These are phyloP conservation scores for Colletotrichum sp. DNA, from an alignment of 2,329 filamentous ascomycete species.

Conservation along the genomic window DNA sequence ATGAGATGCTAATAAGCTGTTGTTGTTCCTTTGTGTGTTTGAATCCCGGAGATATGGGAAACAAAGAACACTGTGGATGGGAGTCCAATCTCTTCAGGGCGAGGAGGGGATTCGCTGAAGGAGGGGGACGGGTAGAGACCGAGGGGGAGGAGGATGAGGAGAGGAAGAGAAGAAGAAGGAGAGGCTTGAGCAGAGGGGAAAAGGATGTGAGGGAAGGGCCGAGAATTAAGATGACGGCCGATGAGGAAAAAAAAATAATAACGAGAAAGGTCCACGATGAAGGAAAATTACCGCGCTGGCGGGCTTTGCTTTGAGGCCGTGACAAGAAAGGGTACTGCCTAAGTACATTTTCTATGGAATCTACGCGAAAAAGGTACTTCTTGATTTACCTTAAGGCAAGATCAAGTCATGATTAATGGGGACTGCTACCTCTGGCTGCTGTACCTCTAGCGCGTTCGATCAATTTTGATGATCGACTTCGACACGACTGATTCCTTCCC, in stretches of 20 bases:
- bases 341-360: not conserved
- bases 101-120: not conserved
- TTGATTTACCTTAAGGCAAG: not conserved
- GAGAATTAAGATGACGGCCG: not conserved
- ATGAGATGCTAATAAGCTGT: not conserved
- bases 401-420: not conserved
- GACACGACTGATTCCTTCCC: not conserved
- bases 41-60: not conserved
- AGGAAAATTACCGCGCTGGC: constrained; percentile 11
- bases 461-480: constrained; percentile 1
- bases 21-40: not conserved
- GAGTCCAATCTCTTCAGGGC: not conserved
- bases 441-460: not conserved
- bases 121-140: not conserved
- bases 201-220: not conserved
- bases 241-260: constrained; percentile 5
- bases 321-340: not conserved
- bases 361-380: not conserved
- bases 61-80: not conserved
- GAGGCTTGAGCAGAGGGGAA: constrained; percentile 3
- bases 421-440: not conserved
- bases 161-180: not conserved
- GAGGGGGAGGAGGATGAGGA: not conserved
- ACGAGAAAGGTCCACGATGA: constrained; percentile 12
- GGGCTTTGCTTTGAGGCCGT: not conserved